Percentiles rank a stretch among this genome's conserved stretches.
phyloP scores from a whole-genome alignment of 352 stramenopile genomes.

The Phytophthora cryptogea region DNA sequence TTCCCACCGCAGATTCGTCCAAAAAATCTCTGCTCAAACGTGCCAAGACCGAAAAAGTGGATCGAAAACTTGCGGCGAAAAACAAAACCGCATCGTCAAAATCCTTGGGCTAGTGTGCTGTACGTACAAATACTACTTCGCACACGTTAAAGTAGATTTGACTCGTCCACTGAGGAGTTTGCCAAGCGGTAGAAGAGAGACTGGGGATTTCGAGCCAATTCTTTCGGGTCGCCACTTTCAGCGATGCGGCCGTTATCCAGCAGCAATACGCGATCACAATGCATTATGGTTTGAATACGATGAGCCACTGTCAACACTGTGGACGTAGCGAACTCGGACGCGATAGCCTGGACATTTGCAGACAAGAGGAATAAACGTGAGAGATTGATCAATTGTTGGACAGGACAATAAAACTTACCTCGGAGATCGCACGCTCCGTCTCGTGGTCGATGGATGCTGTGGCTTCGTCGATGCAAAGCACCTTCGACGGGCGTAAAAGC shows the following conservation, averaged over 20 bases:
- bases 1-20: background rate
- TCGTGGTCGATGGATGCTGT: conserved; percentile 91
- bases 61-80: conserved; percentile 12
- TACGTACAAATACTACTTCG: background rate
- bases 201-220: conserved; percentile 35
- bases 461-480: conserved; percentile 94
- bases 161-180: conserved; percentile 17
- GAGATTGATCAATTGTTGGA: no score
- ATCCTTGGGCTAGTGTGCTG: conserved; percentile 8
- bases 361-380: background rate
- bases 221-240: conserved; percentile 51
- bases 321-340: conserved; percentile 90
- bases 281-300: conserved; percentile 95
- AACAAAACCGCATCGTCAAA: conserved; percentile 12
- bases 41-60: conserved; percentile 9
- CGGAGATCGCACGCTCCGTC: conserved; percentile 80
- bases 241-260: conserved; percentile 61
- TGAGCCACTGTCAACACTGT: conserved; percentile 98
- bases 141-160: conserved; percentile 7
- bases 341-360: conserved; percentile 71
- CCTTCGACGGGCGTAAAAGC: conserved; percentile 89
- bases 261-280: conserved; percentile 89
- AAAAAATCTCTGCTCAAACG: conserved; percentile 13
- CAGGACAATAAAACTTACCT: conserved; percentile 34
- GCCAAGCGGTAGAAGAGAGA: conserved; percentile 56